A percentile compares a stretch with the other conserved stretches of the same genome.
Conservation (phyloP, 495 filamentous ascomycete species). For the Coniosporium apollinis region DNA sequence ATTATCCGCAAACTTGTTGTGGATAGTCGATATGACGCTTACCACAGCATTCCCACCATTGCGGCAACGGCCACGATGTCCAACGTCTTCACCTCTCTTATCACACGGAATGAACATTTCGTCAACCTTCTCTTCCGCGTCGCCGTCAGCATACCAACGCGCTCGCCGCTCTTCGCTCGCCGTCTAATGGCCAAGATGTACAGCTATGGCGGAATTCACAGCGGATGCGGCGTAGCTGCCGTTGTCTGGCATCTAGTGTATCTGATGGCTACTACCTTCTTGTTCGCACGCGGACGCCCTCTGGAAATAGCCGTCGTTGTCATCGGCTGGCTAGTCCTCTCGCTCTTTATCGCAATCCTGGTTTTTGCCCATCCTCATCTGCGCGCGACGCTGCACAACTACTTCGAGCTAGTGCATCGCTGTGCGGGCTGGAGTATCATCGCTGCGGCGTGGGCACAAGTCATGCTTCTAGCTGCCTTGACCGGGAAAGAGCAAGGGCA, state of each 20-base stretch:
- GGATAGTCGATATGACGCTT: slow-evolving; percentile 5
- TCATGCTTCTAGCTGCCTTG: slow-evolving; percentile 21
- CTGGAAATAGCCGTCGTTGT: background rate
- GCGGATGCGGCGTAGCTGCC: slow-evolving; percentile 13
- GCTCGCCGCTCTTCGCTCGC: slow-evolving; percentile 11
- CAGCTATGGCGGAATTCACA: slow-evolving; percentile 18
- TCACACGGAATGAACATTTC: slow-evolving; percentile 25
- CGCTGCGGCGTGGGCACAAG: slow-evolving; percentile 40
- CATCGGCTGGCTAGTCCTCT: slow-evolving; percentile 8
- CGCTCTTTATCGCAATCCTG: slow-evolving; percentile 22
- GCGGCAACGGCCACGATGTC: slow-evolving; percentile 25
- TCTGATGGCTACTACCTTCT: slow-evolving; percentile 1
- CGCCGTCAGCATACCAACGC: slow-evolving; percentile 8
- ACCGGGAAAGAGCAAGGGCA: slow-evolving; percentile 12
- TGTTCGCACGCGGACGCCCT: background rate
- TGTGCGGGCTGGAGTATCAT: slow-evolving; percentile 48
- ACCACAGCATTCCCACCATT: slow-evolving; percentile 18
- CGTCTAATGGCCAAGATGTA: slow-evolving; percentile 15
- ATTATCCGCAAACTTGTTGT: too few species aligned
- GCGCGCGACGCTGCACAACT: slow-evolving; percentile 39
- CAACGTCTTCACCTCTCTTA: slow-evolving; percentile 28
- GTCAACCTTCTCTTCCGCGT: slow-evolving; percentile 17
- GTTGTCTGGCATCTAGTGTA: slow-evolving; percentile 18
- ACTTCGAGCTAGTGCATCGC: slow-evolving; percentile 51
- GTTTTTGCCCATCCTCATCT: slow-evolving; percentile 31